Conservation (phyloP, 176 grass and related monocot species). For the Guadua angustifolia region DNA sequence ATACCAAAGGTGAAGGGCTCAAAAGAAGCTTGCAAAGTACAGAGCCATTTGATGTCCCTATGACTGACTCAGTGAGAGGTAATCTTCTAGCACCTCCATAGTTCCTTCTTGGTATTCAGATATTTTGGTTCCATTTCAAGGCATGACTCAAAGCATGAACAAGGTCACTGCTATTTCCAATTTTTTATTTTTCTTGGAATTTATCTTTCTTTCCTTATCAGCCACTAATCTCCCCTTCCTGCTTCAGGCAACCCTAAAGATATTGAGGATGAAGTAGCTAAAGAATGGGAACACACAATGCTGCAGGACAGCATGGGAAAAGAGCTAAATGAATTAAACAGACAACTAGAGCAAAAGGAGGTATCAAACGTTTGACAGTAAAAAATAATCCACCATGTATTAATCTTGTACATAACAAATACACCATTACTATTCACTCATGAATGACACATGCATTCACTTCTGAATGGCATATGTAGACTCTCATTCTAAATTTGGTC, state of each 20-base stretch:
- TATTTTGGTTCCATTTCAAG: conserved; percentile 31
- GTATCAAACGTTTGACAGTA: conserved; percentile 43
- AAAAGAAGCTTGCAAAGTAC: conserved; percentile 92
- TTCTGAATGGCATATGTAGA: conserved; percentile 6
- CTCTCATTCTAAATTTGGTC: not conserved
- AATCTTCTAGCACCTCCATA: conserved; percentile 37
- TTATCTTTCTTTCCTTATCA: conserved; percentile 46
- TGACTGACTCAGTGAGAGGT: conserved; percentile 78
- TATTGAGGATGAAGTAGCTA: conserved; percentile 88
- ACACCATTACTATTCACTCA: conserved; percentile 11
- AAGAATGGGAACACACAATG: conserved; percentile 97
- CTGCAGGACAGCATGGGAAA: conserved; percentile 94
- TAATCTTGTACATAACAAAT: not conserved
- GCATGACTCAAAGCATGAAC: conserved; percentile 24
- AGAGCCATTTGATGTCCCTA: conserved; percentile 76
- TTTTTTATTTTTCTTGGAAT: conserved; percentile 15
- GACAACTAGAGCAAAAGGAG: conserved; percentile 93
- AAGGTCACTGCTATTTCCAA: conserved; percentile 8
- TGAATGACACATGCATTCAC: conserved; percentile 35
- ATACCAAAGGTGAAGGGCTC: conserved; percentile 80
- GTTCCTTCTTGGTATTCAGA: conserved; percentile 12
- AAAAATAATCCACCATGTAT: conserved; percentile 26
- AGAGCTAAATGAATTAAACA: conserved; percentile 96
- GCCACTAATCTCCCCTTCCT: conserved; percentile 32
- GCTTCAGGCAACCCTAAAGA: conserved; percentile 70